Percentiles rank a stretch among this genome's conserved stretches.
Conservation (phyloP, 768 basidiomycete genomes). For the Suillus alpinus region DNA sequence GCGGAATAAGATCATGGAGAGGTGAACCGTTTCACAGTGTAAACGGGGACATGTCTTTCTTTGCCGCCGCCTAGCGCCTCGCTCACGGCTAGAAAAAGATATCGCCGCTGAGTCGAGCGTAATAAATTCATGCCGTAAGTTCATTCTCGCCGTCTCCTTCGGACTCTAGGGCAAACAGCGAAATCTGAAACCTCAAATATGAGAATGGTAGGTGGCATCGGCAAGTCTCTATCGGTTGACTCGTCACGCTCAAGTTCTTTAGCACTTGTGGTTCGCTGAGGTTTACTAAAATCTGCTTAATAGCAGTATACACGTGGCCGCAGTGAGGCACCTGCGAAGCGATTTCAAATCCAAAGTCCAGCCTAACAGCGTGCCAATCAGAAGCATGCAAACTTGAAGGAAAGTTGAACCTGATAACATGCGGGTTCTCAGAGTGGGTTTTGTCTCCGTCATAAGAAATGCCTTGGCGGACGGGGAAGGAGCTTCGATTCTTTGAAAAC, state of each 20-base stretch:
- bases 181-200: background rate
- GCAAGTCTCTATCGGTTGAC: background rate
- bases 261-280: background rate
- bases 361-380: background rate
- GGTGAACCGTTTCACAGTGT: background rate
- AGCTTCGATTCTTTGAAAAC: too few relatives aligned
- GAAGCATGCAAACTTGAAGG: background rate
- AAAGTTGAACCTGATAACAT: background rate
- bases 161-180: background rate
- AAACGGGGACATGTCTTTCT: background rate
- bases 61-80: background rate
- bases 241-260: background rate
- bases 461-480: too few relatives aligned
- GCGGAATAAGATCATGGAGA: background rate
- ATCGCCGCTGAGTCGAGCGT: background rate
- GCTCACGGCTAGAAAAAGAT: background rate
- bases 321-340: background rate
- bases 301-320: background rate
- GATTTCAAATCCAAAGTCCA: background rate
- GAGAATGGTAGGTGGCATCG: background rate
- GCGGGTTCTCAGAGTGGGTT: background rate
- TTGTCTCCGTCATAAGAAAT: too few relatives aligned
- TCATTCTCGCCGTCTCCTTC: background rate
- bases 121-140: background rate
- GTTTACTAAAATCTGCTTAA: background rate